phyloP scores from a whole-genome alignment of 2,329 filamentous ascomycete genomes.

The Phialemonium atrogriseum region DNA sequence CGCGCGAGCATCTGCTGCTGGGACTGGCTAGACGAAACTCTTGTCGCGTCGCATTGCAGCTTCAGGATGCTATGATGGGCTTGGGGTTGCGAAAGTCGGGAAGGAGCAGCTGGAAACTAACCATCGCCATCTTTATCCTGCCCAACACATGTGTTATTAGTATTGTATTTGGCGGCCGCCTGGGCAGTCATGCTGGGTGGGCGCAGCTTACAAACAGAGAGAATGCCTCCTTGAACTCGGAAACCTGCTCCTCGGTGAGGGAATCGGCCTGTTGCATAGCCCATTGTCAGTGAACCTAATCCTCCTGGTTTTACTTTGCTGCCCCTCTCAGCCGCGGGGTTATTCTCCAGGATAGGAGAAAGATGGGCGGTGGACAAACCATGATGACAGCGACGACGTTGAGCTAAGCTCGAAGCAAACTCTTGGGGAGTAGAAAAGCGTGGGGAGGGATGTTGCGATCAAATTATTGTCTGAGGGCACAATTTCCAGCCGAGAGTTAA shows the following conservation, averaged over 20 bases:
- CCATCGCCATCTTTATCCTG: constrained; percentile 89
- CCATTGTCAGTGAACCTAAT: constrained; percentile 10
- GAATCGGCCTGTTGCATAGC: constrained; percentile 68
- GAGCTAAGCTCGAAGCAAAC: constrained; percentile 4
- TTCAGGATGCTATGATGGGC: constrained; percentile 4
- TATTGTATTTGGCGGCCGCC: constrained; percentile 10
- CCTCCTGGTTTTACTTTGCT: not conserved
- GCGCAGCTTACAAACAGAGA: constrained; percentile 85
- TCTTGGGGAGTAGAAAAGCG: constrained; percentile 5
- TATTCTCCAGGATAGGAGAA: too few species aligned
- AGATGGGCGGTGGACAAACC: constrained; percentile 6
- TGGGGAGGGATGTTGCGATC: not conserved
- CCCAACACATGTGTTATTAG: too few species aligned
- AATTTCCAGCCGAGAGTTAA: not conserved
- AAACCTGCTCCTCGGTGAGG: constrained; percentile 99
- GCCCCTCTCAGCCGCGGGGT: constrained; percentile 5
- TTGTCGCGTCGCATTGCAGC: not conserved
- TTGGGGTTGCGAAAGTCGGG: constrained; percentile 3
- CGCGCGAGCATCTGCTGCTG: not conserved
- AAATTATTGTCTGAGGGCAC: too few species aligned
- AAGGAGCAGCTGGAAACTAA: constrained; percentile 40
- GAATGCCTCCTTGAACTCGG: constrained; percentile 99
- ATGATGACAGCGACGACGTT: constrained; percentile 7
- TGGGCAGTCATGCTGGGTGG: constrained; percentile 9
- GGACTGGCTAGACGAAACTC: not conserved